These are phyloP conservation scores for Salix arbutifolia DNA, from an alignment of 345 rosid species.

Conservation along the genomic window DNA sequence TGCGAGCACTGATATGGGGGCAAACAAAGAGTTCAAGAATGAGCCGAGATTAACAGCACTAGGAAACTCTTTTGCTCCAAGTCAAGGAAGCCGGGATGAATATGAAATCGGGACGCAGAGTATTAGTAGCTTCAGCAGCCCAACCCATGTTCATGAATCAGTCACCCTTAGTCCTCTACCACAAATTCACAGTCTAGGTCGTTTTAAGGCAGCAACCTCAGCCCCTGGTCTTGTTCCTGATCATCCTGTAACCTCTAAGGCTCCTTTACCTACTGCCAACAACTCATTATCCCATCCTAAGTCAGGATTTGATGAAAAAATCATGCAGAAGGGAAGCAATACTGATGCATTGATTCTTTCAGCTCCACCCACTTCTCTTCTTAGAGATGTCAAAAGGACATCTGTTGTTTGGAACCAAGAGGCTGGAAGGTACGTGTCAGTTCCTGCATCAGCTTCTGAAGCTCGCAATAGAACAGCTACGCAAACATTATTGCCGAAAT, in stretches of 20 bases:
- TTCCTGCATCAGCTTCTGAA: constrained; percentile 70
- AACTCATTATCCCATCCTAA: constrained; percentile 24
- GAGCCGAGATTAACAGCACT: constrained; percentile 49
- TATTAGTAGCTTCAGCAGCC: constrained; percentile 89
- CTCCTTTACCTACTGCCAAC: constrained; percentile 32
- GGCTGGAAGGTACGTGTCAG: constrained; percentile 85
- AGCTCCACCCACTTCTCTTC: constrained; percentile 74
- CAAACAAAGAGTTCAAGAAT: constrained; percentile 56
- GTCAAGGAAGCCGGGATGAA: constrained; percentile 90
- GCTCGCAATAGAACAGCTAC: constrained; percentile 46
- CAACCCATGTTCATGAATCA: constrained; percentile 71
- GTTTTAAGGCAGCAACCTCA: constrained; percentile 29
- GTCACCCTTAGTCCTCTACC: constrained; percentile 87
- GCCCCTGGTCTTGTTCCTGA: constrained; percentile 41
- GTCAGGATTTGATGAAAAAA: constrained; percentile 54
- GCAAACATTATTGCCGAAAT: constrained; percentile 37
- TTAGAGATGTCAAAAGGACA: constrained; percentile 80
- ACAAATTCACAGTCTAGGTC: constrained; percentile 48
- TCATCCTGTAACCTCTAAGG: constrained; percentile 37
- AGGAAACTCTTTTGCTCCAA: constrained; percentile 67
- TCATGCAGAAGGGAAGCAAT: constrained; percentile 49
- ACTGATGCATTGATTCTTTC: constrained; percentile 58
- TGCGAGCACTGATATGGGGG: constrained; percentile 61
- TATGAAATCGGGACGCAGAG: constrained; percentile 80
- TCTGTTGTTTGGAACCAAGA: constrained; percentile 95